Conservation (phyloP, 2,329 filamentous ascomycete genomes). For the Diaporthe aspalathi region DNA sequence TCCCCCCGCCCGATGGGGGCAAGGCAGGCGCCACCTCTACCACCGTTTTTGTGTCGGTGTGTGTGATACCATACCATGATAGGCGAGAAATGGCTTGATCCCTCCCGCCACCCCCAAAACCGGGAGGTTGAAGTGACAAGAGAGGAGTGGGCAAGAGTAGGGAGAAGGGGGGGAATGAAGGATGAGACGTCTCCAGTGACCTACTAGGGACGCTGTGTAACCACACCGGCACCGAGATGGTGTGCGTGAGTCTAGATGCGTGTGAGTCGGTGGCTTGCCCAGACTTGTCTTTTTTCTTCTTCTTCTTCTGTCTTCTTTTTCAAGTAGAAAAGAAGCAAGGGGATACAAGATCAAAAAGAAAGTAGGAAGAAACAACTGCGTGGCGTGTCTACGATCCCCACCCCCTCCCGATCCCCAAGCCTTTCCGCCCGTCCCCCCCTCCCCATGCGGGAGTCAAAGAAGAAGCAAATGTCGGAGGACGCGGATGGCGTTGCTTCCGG, state of each 20-base stretch:
- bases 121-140: neutral
- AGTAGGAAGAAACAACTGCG: neutral
- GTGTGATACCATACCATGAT: slow-evolving; percentile 20
- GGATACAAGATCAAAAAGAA: neutral
- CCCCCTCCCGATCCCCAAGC: neutral
- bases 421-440: neutral
- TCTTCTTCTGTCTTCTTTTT: too few species aligned
- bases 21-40: neutral
- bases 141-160: too few species aligned
- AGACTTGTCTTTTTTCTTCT: neutral
- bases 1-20: neutral
- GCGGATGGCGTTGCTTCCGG: slow-evolving; percentile 17
- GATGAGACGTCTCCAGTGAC: slow-evolving; percentile 37
- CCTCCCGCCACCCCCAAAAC: too few species aligned
- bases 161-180: neutral
- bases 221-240: slow-evolving; percentile 11
- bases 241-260: neutral
- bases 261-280: slow-evolving; percentile 30
- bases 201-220: slow-evolving; percentile 37
- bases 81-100: slow-evolving; percentile 9
- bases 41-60: slow-evolving; percentile 9
- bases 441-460: neutral
- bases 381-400: neutral
- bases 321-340: neutral
- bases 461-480: slow-evolving; percentile 10